Conservation (phyloP, 2,329 filamentous ascomycete species). For the Aspergillus clavatus region DNA sequence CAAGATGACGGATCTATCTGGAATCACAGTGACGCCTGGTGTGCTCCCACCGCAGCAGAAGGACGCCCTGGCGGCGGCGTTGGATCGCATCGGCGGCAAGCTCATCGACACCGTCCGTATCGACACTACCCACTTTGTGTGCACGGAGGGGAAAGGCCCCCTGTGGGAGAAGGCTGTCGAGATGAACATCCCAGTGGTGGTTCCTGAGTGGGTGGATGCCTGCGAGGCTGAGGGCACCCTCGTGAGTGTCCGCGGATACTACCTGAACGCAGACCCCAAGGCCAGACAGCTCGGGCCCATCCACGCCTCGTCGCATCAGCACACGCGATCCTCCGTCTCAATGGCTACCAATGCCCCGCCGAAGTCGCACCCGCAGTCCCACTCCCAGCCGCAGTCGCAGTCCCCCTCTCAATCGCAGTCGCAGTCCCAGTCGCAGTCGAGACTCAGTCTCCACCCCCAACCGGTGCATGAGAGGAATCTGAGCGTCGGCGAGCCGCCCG, state of each 20-base stretch:
- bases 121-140: constrained; percentile 97
- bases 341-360: constrained; percentile 21
- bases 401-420: no score
- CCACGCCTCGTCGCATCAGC: constrained; percentile 30
- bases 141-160: constrained; percentile 82
- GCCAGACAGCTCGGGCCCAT: constrained; percentile 47
- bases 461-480: constrained; percentile 18
- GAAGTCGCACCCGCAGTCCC: constrained; percentile 16
- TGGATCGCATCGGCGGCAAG: constrained; percentile 88
- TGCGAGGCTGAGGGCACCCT: constrained; percentile 91
- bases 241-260: constrained; percentile 91
- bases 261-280: constrained; percentile 77
- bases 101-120: constrained; percentile 86
- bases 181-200: constrained; percentile 95
- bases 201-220: constrained; percentile 96
- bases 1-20: constrained; percentile 96
- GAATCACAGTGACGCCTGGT: constrained; percentile 90
- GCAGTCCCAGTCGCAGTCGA: constrained; percentile 19
- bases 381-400: constrained; percentile 15
- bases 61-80: constrained; percentile 68
- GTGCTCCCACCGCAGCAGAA: constrained; percentile 69
- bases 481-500: constrained; percentile 23
- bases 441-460: constrained; percentile 21
- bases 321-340: constrained; percentile 30
- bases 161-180: constrained; percentile 96